Percentiles rank a stretch among this genome's conserved stretches.
These are phyloP conservation scores for Puya raimondii DNA, from an alignment of 176 grass and related monocot genomes.

Conservation along the genomic window DNA sequence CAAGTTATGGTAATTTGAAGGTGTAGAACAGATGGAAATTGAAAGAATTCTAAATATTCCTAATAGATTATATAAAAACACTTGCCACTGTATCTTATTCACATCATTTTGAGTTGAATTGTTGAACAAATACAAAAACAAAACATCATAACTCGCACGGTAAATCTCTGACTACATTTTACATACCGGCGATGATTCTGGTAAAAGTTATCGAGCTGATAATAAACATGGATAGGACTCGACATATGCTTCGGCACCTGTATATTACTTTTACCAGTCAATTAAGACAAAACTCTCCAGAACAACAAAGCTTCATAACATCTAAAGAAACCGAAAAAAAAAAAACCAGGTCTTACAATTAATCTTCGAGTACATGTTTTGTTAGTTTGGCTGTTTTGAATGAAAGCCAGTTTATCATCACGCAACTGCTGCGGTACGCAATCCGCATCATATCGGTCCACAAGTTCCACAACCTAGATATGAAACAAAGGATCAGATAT, in stretches of 20 bases:
- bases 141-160: neutral
- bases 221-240: slow-evolving; percentile 71
- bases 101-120: too few relatives aligned
- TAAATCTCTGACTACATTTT: neutral
- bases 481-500: slow-evolving; percentile 9
- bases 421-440: slow-evolving; percentile 31
- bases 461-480: slow-evolving; percentile 64
- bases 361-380: slow-evolving; percentile 66
- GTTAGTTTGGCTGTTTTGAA: slow-evolving; percentile 42
- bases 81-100: too few relatives aligned
- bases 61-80: too few relatives aligned
- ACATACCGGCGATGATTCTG: slow-evolving; percentile 85
- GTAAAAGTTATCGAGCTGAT: slow-evolving; percentile 79
- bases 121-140: neutral
- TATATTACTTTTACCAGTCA: slow-evolving; percentile 21
- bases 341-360: slow-evolving; percentile 36
- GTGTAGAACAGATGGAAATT: too few relatives aligned
- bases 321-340: slow-evolving; percentile 2
- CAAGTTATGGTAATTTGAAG: slow-evolving; percentile 1
- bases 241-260: slow-evolving; percentile 72
- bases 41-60: too few relatives aligned
- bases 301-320: slow-evolving; percentile 8
- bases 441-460: slow-evolving; percentile 50
- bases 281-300: neutral
- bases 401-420: slow-evolving; percentile 49